Evolutionary conservation across 495 filamentous ascomycete species (phyloP), one percentile per base, ranked within the genome.

Genomic region (Talaromyces adpressus): DNA sequence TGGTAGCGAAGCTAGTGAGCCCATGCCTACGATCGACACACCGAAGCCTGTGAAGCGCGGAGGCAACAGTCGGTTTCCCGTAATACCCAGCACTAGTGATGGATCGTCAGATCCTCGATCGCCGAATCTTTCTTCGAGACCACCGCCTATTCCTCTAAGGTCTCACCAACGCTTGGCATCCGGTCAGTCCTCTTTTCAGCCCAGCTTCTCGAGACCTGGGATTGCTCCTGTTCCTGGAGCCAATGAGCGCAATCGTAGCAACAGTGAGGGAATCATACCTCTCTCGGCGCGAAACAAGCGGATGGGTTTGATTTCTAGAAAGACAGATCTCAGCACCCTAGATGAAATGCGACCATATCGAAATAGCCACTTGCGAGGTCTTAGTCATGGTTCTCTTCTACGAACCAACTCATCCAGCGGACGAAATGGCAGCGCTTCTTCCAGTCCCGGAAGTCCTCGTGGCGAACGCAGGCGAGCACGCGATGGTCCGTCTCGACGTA

Each of bases 181-280:
- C 6, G 89, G 91, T 61, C 88, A 91, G n/a, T 81, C 88, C 1
- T 94, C 91, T 7, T 89, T 90, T 60, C 89, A 91, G 30, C 84
- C 82, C 2, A 78, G 81, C 3, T 76, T 85, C 22, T 85, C 87
- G 53, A 79, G 89, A 62, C 91, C 92, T 3, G 84, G 84, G 16
- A 78, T 90, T 30, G 82, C 86, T 69, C 90, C 91, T 36, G 75
- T 91, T 36, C 20, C 69, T 29, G 68, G 71, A 23, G 81, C 83
- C 9, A 93, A 88, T 69, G 93, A 98, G 69, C 85, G 92, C 25
- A 85, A 91, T 52, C 86, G 93, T 52, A 96, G 92, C 67, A 94
- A 96, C 66, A 96, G 91, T 63, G 93, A 98, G 71, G 92, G 89
- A 23, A 80, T 91, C 16, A 81, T 91, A 36, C 82, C 86, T 49